Conservation (phyloP, 2,329 filamentous ascomycete genomes). For the Mollisiaceae sp. region DNA sequence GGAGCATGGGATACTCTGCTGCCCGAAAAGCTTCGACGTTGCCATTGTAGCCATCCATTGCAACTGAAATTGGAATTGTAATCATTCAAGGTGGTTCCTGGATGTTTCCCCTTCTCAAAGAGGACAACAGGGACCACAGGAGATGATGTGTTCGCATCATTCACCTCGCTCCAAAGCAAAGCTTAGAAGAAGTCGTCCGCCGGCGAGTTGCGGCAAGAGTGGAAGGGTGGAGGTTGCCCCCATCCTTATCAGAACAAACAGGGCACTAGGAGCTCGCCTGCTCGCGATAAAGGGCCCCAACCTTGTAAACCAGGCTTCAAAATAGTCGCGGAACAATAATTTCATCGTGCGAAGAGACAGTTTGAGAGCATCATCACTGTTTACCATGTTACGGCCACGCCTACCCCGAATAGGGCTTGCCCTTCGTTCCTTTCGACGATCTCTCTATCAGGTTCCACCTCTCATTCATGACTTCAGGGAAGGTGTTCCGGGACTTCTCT, state of each 20-base stretch:
- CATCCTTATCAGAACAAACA: slow-evolving; percentile 12
- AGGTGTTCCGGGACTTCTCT: slow-evolving; percentile 73
- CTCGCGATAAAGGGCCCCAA: neutral
- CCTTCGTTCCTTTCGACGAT: slow-evolving; percentile 43
- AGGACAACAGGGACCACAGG: slow-evolving; percentile 26
- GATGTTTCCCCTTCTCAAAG: slow-evolving; percentile 23
- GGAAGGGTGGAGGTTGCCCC: slow-evolving; percentile 16
- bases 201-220: slow-evolving; percentile 21
- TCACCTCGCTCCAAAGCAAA: slow-evolving; percentile 16
- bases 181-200: slow-evolving; percentile 6
- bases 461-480: slow-evolving; percentile 53
- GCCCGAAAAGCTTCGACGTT: slow-evolving; percentile 63
- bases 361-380: slow-evolving; percentile 22
- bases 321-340: slow-evolving; percentile 11
- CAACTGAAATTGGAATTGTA: slow-evolving; percentile 6
- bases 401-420: slow-evolving; percentile 38
- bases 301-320: slow-evolving; percentile 15
- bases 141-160: slow-evolving; percentile 30
- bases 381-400: slow-evolving; percentile 42
- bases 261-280: slow-evolving; percentile 28
- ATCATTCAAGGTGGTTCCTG: slow-evolving; percentile 28
- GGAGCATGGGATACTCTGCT: slow-evolving; percentile 71
- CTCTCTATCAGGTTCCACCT: slow-evolving; percentile 54
- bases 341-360: neutral
- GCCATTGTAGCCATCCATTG: slow-evolving; percentile 56